Percentiles rank a stretch among this genome's conserved stretches.
phyloP scores from a whole-genome alignment of 2,329 filamentous ascomycete species.

The Orbilia oligospora region DNA sequence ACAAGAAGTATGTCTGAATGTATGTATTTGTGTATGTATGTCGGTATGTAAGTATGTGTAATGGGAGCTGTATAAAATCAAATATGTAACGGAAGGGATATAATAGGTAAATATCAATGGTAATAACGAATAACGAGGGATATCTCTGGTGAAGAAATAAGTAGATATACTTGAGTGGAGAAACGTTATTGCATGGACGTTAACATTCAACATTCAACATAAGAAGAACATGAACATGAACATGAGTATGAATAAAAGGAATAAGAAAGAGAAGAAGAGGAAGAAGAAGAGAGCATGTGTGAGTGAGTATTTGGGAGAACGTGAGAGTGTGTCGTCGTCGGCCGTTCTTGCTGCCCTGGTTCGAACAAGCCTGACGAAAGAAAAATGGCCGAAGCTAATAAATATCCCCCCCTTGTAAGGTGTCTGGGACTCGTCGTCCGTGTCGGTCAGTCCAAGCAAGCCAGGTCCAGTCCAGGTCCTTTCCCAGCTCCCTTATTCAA shows the following conservation, averaged over 20 bases:
- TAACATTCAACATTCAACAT: background rate
- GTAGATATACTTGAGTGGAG: background rate
- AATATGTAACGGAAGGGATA: background rate
- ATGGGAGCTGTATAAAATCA: too few relatives aligned
- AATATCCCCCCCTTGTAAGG: slow-evolving; percentile 45
- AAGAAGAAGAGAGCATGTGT: background rate
- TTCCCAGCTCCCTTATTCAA: slow-evolving; percentile 49
- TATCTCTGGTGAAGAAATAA: background rate
- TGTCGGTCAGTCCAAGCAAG: slow-evolving; percentile 26
- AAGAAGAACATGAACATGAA: background rate
- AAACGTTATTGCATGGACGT: slow-evolving; percentile 16
- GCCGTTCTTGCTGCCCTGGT: slow-evolving; percentile 39
- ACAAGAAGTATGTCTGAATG: too few relatives aligned
- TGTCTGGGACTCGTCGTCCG: slow-evolving; percentile 59
- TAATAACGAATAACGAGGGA: background rate
- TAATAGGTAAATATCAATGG: background rate
- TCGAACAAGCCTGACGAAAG: slow-evolving; percentile 32
- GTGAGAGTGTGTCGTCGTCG: slow-evolving; percentile 46
- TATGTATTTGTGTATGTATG: too few relatives aligned
- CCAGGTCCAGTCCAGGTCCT: background rate
- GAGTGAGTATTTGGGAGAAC: slow-evolving; percentile 7
- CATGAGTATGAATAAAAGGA: background rate
- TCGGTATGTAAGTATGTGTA: too few relatives aligned
- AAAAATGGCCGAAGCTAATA: slow-evolving; percentile 55
- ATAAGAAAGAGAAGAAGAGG: background rate